A percentile compares a stretch with the other conserved stretches of the same genome.
These are phyloP conservation scores for Tremellales sp. DNA, from an alignment of 1,284 basidiomycete species.

Conservation along the genomic window DNA sequence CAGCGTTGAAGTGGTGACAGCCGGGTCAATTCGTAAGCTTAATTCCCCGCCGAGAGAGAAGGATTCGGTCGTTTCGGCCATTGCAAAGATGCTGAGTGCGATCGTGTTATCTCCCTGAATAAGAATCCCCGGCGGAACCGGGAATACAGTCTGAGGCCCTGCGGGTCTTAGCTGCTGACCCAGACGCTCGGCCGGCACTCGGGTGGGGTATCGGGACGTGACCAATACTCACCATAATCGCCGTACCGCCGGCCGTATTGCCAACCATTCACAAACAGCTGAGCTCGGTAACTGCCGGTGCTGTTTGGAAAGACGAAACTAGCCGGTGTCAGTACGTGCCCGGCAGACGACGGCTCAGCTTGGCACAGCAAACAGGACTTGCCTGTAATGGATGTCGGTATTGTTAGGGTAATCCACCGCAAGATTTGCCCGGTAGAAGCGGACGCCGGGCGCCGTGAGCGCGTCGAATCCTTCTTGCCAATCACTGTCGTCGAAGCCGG, in stretches of 20 bases:
- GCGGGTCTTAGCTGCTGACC: background rate
- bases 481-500: conserved; percentile 60
- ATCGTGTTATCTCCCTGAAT: conserved; percentile 12
- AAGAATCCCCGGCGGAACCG: conserved; percentile 14
- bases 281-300: conserved; percentile 8
- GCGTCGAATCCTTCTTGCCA: conserved; percentile 51
- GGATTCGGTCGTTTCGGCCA: background rate
- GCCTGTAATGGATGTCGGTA: background rate
- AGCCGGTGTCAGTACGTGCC: no score
- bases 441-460: background rate
- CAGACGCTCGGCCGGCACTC: background rate
- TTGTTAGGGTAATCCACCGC: background rate
- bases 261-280: conserved; percentile 19
- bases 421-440: background rate
- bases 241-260: conserved; percentile 13
- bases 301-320: conserved; percentile 4
- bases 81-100: conserved; percentile 8
- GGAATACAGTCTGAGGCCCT: conserved; percentile 16
- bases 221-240: background rate
- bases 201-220: no score
- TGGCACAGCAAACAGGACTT: background rate
- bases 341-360: no score
- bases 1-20: background rate
- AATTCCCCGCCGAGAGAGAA: background rate
- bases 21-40: background rate